Evolutionary conservation across 1,284 basidiomycete genomes (phyloP), one percentile per base, ranked within the genome.

Genomic region (Trametes versicolor): DNA sequence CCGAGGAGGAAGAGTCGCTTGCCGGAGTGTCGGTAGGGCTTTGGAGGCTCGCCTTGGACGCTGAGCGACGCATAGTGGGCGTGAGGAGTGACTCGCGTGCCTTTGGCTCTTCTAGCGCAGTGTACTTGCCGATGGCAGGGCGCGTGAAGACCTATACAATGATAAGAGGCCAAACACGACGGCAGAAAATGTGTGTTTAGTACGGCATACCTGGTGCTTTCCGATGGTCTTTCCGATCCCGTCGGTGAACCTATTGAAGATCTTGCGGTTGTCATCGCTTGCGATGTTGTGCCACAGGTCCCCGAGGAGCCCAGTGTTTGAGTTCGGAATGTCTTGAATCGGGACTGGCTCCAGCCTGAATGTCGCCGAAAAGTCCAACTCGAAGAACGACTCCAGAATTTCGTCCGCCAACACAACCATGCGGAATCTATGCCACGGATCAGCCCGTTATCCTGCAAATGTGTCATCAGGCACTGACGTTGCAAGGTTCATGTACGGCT

Each of bases 381-480:
- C 95, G 74, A 98, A 98, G 84, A 98, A 98, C 1, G 92, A 92
- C 75, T 98, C 97, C 13, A 98, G 85, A 23, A 98, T 85, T 76
- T 98, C 96, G 71, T 98, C 97, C 1, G 96, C 96, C 9, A 98
- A 84, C 4, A 98, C 93, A 49, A 98, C 96, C 96, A 98, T 98
- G 15, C 97, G 90, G 87, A 98, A 98, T 15, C 96, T 97, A 56
- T 29, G 5, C n/a, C 37, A 43, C 15, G 13, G 32, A 57, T 52
- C 25, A 58, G 53, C 59, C 7, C 12, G 9, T 17, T 53, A 12
- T 21, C 15, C 29, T 45, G 17, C 29, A 2, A 47, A 9, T 45
- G n/a, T 2, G 41, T 25, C 21, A 4, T 25, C 4, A 27, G 2
- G 10, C 19, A 61, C 88, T 65, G 76, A 93, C 88, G 93, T 94